Percentiles rank a stretch among this genome's conserved stretches.
Evolutionary conservation across 768 basidiomycete species (phyloP).

Genomic region (Russula brevipes): DNA sequence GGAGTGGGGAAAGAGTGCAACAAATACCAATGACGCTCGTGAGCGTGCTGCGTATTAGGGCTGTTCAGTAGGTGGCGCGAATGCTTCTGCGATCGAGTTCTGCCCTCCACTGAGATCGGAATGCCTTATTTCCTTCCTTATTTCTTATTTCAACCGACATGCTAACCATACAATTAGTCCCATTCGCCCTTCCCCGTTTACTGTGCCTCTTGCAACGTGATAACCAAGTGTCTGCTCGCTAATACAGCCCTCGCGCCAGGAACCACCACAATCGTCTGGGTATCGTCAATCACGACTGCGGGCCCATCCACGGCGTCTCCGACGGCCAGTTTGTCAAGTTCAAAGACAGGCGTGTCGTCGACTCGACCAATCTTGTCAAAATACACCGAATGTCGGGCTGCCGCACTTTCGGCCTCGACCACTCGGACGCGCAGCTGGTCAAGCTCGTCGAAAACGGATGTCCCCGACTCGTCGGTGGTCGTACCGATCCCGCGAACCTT

Average conservation of each 20-base stretch:
- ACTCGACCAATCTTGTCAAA: slow-evolving; percentile 78
- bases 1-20: too few relatives aligned
- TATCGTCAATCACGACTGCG: slow-evolving; percentile 91
- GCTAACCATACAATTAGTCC: too few relatives aligned
- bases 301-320: slow-evolving; percentile 79
- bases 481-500: slow-evolving; percentile 90
- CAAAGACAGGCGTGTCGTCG: slow-evolving; percentile 72
- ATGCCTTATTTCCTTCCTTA: too few relatives aligned
- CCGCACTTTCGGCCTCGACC: slow-evolving; percentile 41
- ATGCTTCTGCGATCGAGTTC: too few relatives aligned
- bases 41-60: too few relatives aligned
- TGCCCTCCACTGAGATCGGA: too few relatives aligned
- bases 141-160: too few relatives aligned
- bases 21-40: too few relatives aligned
- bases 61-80: too few relatives aligned
- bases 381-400: slow-evolving; percentile 63
- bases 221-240: slow-evolving; percentile 62
- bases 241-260: slow-evolving; percentile 64
- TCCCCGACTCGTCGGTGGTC: slow-evolving; percentile 76
- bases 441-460: slow-evolving; percentile 74
- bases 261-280: slow-evolving; percentile 89
- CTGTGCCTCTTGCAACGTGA: slow-evolving; percentile 35
- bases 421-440: slow-evolving; percentile 43
- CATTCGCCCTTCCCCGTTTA: not conserved
- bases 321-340: slow-evolving; percentile 56